Conservation (phyloP, 2,329 filamentous ascomycete species). For the Colletotrichum cuscutae region DNA sequence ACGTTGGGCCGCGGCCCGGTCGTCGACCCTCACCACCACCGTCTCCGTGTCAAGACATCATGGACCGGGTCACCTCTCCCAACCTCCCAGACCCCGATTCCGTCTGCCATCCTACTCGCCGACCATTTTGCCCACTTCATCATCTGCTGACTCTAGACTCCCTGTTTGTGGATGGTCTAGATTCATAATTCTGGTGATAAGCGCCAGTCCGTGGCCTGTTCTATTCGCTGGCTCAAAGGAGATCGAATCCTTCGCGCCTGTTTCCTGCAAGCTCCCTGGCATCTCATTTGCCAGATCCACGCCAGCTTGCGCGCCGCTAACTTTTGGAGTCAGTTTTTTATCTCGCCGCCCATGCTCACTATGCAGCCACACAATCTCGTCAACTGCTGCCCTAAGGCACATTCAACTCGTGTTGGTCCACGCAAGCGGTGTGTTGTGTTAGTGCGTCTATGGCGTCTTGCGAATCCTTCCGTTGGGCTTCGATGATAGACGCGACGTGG, state of each 20-base stretch:
- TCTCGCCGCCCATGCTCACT: neutral
- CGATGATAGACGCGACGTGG: neutral
- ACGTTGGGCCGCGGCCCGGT: slow-evolving; percentile 20
- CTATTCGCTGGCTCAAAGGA: neutral
- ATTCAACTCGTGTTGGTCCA: neutral
- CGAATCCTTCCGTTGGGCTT: neutral
- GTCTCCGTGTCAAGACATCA: slow-evolving; percentile 5
- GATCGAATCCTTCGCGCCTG: slow-evolving; percentile 32
- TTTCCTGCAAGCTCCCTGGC: neutral
- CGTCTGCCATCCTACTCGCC: neutral
- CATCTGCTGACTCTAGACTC: neutral
- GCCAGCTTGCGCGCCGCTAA: slow-evolving; percentile 3
- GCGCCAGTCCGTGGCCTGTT: neutral
- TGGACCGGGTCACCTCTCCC: neutral
- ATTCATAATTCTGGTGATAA: neutral
- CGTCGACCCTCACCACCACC: slow-evolving; percentile 4
- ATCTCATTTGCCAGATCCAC: slow-evolving; percentile 11
- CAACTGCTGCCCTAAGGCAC: slow-evolving; percentile 9
- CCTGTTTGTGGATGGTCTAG: neutral
- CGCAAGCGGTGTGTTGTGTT: neutral
- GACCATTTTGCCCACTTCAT: neutral
- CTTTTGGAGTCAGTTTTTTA: neutral
- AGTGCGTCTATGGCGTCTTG: neutral
- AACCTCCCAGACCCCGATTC: neutral
- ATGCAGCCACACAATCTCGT: slow-evolving; percentile 27